Conservation (phyloP, 208 protist genomes). For the Giardia duodenalis region DNA sequence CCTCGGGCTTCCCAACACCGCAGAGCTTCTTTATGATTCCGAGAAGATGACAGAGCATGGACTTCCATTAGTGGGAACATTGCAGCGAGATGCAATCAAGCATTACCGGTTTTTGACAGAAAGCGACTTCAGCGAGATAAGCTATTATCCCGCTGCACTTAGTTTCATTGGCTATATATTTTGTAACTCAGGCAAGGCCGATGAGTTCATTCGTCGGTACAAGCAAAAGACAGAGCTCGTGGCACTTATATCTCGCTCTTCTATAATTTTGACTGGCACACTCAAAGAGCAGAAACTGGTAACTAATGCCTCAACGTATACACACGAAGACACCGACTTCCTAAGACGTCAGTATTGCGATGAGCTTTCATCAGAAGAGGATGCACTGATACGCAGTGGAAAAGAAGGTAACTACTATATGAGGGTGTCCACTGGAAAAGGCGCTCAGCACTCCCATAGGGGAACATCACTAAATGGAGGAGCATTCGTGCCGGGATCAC, state of each 20-base stretch:
- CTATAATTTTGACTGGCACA: not conserved
- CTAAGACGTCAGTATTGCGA: no score
- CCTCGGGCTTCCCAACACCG: not conserved
- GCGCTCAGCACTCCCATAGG: no score
- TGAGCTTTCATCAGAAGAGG: no score
- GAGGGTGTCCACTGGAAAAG: no score
- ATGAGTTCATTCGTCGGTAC: not conserved
- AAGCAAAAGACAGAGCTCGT: not conserved
- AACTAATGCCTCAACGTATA: not conserved
- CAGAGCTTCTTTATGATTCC: not conserved
- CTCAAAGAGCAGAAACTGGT: not conserved
- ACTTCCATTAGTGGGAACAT: not conserved
- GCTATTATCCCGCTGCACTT: not conserved
- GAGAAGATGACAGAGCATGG: not conserved
- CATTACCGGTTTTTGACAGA: not conserved
- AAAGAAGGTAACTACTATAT: no score
- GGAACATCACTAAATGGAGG: no score
- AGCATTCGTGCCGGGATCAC: no score
- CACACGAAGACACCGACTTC: not conserved
- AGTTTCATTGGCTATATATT: not conserved
- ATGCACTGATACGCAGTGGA: no score
- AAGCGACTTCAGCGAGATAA: not conserved
- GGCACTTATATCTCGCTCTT: not conserved
- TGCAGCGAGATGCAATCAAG: not conserved
- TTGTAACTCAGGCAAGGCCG: not conserved